These are phyloP conservation scores for Candolleomyces eurysporus DNA, from an alignment of 768 basidiomycete genomes.

Conservation along the genomic window DNA sequence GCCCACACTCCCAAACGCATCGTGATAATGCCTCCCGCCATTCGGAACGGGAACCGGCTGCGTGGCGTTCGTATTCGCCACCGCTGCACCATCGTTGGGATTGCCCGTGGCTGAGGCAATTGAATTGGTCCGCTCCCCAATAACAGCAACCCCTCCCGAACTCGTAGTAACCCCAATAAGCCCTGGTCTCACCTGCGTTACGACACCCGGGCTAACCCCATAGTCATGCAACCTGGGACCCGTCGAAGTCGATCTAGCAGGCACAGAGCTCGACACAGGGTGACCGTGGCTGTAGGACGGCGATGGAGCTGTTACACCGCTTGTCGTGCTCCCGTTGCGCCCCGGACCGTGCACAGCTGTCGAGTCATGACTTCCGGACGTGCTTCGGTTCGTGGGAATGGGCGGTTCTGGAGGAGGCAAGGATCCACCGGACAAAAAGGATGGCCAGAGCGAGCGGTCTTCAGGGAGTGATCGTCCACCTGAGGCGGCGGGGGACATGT, in stretches of 20 bases:
- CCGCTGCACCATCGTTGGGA: slow-evolving; percentile 24
- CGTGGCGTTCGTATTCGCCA: slow-evolving; percentile 38
- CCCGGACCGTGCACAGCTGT: background rate
- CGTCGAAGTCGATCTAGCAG: slow-evolving; percentile 35
- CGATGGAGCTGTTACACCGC: slow-evolving; percentile 10
- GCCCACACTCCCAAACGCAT: slow-evolving; percentile 6
- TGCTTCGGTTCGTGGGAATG: slow-evolving; percentile 15
- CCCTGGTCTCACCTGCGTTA: slow-evolving; percentile 63
- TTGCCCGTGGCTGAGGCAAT: slow-evolving; percentile 24
- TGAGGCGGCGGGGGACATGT: slow-evolving; percentile 64
- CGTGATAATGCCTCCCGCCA: slow-evolving; percentile 24
- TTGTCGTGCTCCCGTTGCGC: slow-evolving; percentile 4
- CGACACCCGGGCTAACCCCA: slow-evolving; percentile 40
- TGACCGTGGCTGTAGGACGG: slow-evolving; percentile 15
- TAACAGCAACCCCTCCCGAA: slow-evolving; percentile 14
- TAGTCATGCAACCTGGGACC: slow-evolving; percentile 72
- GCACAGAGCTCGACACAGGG: slow-evolving; percentile 54
- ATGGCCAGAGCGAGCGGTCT: slow-evolving; percentile 91
- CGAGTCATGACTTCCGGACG: background rate
- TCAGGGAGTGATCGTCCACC: slow-evolving; percentile 83
- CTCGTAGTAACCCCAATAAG: slow-evolving; percentile 38
- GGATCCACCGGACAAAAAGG: slow-evolving; percentile 70
- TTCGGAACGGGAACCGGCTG: slow-evolving; percentile 47
- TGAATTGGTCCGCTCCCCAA: background rate
- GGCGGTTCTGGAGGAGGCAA: slow-evolving; percentile 50